phyloP scores from a whole-genome alignment of 1,284 basidiomycete genomes.

The Coriolopsis trogii region DNA sequence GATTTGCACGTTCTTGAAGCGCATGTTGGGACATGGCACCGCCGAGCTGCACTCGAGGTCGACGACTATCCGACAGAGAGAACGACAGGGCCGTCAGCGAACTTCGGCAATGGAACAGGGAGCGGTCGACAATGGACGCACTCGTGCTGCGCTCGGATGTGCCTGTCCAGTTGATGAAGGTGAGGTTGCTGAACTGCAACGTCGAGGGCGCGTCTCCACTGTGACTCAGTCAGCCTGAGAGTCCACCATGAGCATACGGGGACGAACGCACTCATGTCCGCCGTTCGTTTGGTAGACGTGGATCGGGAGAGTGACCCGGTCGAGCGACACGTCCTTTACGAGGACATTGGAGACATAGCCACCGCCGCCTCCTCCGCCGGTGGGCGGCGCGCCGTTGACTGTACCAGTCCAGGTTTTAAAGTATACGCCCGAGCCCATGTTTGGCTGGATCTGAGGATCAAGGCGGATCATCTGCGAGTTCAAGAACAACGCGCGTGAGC shows the following conservation, averaged over 20 bases:
- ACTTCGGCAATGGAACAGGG: background rate
- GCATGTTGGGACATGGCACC: conserved; percentile 49
- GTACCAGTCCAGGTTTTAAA: conserved; percentile 66
- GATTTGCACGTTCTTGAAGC: conserved; percentile 47
- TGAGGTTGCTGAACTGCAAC: conserved; percentile 51
- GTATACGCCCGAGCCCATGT: conserved; percentile 58
- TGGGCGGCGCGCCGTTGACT: conserved; percentile 58
- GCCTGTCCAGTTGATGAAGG: conserved; percentile 51
- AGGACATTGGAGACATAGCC: conserved; percentile 57
- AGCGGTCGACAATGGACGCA: conserved; percentile 6
- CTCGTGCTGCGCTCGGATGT: conserved; percentile 43
- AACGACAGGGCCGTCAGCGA: background rate
- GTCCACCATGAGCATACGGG: background rate
- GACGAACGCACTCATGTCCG: conserved; percentile 43
- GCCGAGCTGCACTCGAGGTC: conserved; percentile 55
- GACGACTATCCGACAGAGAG: conserved; percentile 41
- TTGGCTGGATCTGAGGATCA: conserved; percentile 51
- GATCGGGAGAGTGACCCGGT: conserved; percentile 48
- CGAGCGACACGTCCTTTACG: conserved; percentile 46
- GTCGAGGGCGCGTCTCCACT: conserved; percentile 53
- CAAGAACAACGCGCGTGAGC: no score
- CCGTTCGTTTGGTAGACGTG: conserved; percentile 59
- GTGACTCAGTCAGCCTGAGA: background rate
- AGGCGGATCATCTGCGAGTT: conserved; percentile 50
- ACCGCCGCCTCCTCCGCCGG: conserved; percentile 62